These are phyloP conservation scores for Saccharomycopsis sp. DNA, from an alignment of 805 yeast species.

Conservation along the genomic window DNA sequence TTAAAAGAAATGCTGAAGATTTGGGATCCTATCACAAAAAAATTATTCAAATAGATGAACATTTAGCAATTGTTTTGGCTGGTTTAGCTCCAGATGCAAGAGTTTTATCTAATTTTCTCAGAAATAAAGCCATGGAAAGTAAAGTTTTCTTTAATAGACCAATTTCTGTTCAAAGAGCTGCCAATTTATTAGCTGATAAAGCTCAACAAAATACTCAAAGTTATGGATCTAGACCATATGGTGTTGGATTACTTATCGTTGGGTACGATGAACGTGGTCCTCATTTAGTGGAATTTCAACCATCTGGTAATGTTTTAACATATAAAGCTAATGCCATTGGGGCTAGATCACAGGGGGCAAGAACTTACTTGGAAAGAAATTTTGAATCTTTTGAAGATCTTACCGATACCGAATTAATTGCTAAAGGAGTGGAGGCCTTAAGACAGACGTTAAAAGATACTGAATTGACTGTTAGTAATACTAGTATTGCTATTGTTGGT, in stretches of 20 bases:
- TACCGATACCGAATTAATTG: conserved; percentile 62
- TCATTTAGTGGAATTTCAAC: conserved; percentile 89
- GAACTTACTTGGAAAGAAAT: conserved; percentile 88
- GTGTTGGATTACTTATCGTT: conserved; percentile 84
- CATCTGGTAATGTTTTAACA: conserved; percentile 88
- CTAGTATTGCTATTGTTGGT: conserved; percentile 92
- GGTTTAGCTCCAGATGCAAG: conserved; percentile 99
- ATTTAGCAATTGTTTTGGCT: conserved; percentile 90
- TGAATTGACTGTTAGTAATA: conserved; percentile 72
- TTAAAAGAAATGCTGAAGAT: conserved; percentile 95
- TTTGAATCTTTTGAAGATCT: conserved; percentile 54
- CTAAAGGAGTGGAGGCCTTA: conserved; percentile 80
- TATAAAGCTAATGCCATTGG: conserved; percentile 94
- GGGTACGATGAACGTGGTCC: conserved; percentile 94
- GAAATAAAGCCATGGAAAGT: conserved; percentile 86
- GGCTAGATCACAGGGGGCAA: conserved; percentile 97
- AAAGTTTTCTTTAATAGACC: conserved; percentile 81
- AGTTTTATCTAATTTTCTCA: conserved; percentile 75
- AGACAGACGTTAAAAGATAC: conserved; percentile 95
- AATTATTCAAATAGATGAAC: conserved; percentile 82
- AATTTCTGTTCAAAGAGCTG: conserved; percentile 73
- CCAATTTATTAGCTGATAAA: conserved; percentile 81
- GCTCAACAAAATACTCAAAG: conserved; percentile 96
- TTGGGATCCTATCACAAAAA: conserved; percentile 95
- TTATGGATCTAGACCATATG: conserved; percentile 95